Conservation (phyloP, 345 rosid species). For the Geranium brycei region DNA sequence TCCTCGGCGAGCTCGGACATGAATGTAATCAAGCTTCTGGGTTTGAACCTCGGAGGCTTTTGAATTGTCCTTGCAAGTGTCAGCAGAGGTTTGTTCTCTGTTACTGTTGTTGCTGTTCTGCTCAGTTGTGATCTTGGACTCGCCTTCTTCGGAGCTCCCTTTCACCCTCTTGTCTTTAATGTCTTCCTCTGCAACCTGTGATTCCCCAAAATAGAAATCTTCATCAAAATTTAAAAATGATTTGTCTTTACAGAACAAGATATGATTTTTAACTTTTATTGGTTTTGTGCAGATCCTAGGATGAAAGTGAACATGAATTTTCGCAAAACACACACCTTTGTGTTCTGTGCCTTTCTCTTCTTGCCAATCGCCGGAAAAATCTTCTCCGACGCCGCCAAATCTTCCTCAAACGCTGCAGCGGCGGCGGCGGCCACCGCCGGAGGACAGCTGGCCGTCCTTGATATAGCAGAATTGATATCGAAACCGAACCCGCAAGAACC, state of each 20-base stretch:
- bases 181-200: conserved; percentile 17
- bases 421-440: conserved; percentile 12
- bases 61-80: conserved; percentile 50
- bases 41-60: conserved; percentile 49
- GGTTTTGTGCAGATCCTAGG: no score
- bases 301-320: no score
- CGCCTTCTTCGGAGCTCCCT: conserved; percentile 36
- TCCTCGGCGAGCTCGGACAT: conserved; percentile 92
- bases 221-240: no score
- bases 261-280: no score
- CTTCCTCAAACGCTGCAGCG: conserved; percentile 11
- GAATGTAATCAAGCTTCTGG: conserved; percentile 76
- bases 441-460: conserved; percentile 42
- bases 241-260: no score
- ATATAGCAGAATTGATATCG: conserved; percentile 21
- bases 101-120: conserved; percentile 29
- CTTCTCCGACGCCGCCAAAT: conserved; percentile 18
- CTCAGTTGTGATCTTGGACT: conserved; percentile 43
- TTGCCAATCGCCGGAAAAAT: conserved; percentile 21
- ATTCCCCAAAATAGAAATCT: neutral
- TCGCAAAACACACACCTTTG: conserved; percentile 19
- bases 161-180: conserved; percentile 22
- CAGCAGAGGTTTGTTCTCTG: conserved; percentile 30
- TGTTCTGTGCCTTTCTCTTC: conserved; percentile 46
- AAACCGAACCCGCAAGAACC: conserved; percentile 6